Evolutionary conservation across 129 eudicot species (phyloP), one percentile per base, ranked within the genome.

Genomic region (Artemisia tridentata): DNA sequence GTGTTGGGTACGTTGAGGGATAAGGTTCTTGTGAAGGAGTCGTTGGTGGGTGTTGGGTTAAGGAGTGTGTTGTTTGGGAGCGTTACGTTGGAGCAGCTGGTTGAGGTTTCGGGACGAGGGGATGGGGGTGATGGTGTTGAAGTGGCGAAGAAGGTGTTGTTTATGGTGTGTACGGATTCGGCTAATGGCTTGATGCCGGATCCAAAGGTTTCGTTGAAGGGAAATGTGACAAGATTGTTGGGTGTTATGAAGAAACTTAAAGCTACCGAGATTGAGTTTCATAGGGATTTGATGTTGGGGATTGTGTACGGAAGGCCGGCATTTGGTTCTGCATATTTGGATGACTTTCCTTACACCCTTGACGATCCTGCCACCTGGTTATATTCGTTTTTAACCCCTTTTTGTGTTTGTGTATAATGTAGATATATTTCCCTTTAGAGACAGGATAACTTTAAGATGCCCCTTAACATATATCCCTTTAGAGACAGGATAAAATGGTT

Each of bases 101-200:
- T 82, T 64, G 54, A 74, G 54, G 75, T 95, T 80, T 82, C 97
- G 14, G 99, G 96, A 68, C 77, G 97, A 69, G 78, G 71, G 23
- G 81, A 74, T 59, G 89, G 86, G 50, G 88, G 75, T 52, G 67
- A 74, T 74, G 91, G 82, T 67, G 81, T 84, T 18, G 87, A 84
- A 73, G 57, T 84, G 68, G 97, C 97, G 2, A 80, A 84, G 53
- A 68, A 67, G 34, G 91, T 95, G 70, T 74, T 95, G 58, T n/a
- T 43, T 48, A 79, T 49, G 83, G 97, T 84, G 25, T 95, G 99
- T 58, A 95, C 86, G 8, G 84, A 95, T 69, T 96, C 99, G 64
- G 78, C 76, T 21, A 95, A 90, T 75, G 99, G 99, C 52, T 83
- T 95, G 80, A 95, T 95, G 99, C 99, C 99, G 4, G 96, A 90